phyloP scores from a whole-genome alignment of 2,329 filamentous ascomycete genomes.

The Pyricularia pennisetigena region DNA sequence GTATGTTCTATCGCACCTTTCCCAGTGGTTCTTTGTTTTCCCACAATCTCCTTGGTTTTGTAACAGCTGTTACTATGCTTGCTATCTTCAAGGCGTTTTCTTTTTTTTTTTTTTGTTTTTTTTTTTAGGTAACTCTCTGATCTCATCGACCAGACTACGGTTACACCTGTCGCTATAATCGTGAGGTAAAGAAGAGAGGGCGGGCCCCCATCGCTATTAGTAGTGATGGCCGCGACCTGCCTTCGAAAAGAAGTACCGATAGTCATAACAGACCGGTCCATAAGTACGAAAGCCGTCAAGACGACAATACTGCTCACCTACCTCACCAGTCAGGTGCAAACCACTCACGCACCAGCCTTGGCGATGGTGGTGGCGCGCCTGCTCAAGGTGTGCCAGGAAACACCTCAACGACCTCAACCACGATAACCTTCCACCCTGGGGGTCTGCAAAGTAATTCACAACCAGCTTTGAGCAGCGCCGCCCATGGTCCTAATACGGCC shows the following conservation, averaged over 20 bases:
- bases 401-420: background rate
- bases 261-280: background rate
- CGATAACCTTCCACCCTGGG: background rate
- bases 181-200: conserved; percentile 26
- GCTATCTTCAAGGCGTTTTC: background rate
- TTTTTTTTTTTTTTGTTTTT: no score
- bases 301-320: background rate
- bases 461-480: background rate
- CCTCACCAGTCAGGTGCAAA: background rate
- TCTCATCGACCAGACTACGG: conserved; percentile 21
- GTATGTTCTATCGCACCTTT: conserved; percentile 14
- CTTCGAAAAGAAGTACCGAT: background rate
- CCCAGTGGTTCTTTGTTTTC: background rate
- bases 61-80: background rate
- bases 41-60: conserved; percentile 9
- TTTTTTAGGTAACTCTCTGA: background rate
- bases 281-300: background rate
- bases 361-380: background rate
- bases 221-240: conserved; percentile 1
- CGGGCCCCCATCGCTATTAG: conserved; percentile 15
- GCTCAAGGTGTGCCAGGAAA: background rate
- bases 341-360: background rate
- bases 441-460: background rate
- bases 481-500: background rate
- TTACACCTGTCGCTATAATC: conserved; percentile 25